Conservation (phyloP, 257 asterid genomes). For the Solanum etuberosum region DNA sequence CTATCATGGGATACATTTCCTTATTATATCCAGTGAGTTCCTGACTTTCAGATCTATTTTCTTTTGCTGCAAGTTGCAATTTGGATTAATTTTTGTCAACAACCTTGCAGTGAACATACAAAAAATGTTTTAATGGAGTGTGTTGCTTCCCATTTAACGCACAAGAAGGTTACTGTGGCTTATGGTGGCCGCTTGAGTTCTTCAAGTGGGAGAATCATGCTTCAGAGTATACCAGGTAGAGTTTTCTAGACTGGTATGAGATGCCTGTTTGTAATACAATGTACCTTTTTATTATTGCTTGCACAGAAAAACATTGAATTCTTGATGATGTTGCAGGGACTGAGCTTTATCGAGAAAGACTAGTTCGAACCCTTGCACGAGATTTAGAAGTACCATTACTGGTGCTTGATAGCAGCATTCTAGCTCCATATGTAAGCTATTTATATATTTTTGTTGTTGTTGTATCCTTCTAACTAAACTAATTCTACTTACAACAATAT, state of each 20-base stretch:
- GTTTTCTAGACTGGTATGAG: not conserved
- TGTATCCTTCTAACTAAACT: not conserved
- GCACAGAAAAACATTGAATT: constrained; percentile 3
- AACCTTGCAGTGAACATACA: constrained; percentile 49
- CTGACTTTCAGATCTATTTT: not conserved
- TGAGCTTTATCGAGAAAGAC: constrained; percentile 91
- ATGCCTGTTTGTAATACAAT: not conserved
- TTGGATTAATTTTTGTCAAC: constrained; percentile 4
- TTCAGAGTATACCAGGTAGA: constrained; percentile 80
- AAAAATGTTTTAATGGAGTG: constrained; percentile 82
- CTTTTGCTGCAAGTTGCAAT: not conserved
- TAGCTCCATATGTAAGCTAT: constrained; percentile 82
- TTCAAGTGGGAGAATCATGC: constrained; percentile 84
- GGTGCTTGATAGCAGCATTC: constrained; percentile 79
- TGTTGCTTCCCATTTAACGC: constrained; percentile 75
- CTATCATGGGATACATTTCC: constrained; percentile 97
- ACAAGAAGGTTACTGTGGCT: constrained; percentile 49
- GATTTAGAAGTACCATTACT: constrained; percentile 77
- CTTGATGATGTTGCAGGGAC: constrained; percentile 44
- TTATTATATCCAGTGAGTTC: constrained; percentile 65
- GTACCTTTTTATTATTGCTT: not conserved
- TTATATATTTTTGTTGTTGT: not conserved
- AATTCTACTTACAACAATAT: not conserved
- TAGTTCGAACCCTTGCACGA: constrained; percentile 89
- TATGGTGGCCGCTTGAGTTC: constrained; percentile 73